These are phyloP conservation scores for Phytopythium chamaehyphon DNA, from an alignment of 352 stramenopile genomes.

Conservation along the genomic window DNA sequence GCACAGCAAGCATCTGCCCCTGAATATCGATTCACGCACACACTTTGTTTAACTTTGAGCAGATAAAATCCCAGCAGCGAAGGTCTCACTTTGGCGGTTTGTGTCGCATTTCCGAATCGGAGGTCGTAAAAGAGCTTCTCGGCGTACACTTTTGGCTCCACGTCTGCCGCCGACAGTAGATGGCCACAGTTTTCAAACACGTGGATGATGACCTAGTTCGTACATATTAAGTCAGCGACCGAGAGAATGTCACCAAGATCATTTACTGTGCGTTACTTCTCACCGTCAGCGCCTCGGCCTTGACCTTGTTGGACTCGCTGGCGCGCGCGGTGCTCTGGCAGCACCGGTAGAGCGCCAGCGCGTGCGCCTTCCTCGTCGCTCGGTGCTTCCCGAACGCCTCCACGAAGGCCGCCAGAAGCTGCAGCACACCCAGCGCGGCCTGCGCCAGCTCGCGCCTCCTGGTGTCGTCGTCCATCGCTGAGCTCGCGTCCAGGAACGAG, in stretches of 20 bases:
- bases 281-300: slow-evolving; percentile 39
- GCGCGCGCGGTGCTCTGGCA: slow-evolving; percentile 52
- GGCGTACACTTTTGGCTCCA: slow-evolving; percentile 46
- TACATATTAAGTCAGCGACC: neutral
- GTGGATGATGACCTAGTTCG: slow-evolving; percentile 44
- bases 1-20: slow-evolving; percentile 58
- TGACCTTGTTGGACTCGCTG: slow-evolving; percentile 68
- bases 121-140: slow-evolving; percentile 77
- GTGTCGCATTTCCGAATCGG: slow-evolving; percentile 64
- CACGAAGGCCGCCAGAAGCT: slow-evolving; percentile 46
- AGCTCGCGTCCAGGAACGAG: slow-evolving; percentile 51
- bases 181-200: slow-evolving; percentile 40
- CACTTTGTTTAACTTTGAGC: neutral
- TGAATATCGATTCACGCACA: slow-evolving; percentile 8
- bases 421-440: slow-evolving; percentile 42
- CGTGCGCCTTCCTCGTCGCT: slow-evolving; percentile 44
- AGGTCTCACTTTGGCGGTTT: slow-evolving; percentile 52
- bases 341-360: slow-evolving; percentile 30
- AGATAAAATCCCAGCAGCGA: neutral
- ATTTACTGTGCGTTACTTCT: neutral
- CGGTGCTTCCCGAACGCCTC: slow-evolving; percentile 41
- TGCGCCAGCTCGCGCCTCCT: slow-evolving; percentile 57
- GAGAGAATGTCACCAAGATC: neutral
- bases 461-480: slow-evolving; percentile 37
- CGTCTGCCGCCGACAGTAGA: slow-evolving; percentile 33